Percentiles rank a stretch among this genome's conserved stretches.
These are phyloP conservation scores for Carpinus fangiana DNA, from an alignment of 306 rosid genomes.

Conservation along the genomic window DNA sequence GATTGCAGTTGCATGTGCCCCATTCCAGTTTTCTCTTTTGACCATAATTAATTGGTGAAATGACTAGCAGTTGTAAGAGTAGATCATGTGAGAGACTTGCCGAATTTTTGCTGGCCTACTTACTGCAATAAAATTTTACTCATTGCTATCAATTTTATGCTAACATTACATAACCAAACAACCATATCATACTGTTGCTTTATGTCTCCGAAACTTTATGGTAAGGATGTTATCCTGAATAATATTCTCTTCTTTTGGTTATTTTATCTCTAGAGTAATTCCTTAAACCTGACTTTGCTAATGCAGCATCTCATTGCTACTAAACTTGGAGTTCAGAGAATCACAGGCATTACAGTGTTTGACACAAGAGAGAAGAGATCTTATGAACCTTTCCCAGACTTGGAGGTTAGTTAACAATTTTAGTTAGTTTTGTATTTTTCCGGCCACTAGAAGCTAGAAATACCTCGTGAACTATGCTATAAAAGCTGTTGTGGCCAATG, in stretches of 20 bases:
- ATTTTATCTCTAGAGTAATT: background rate
- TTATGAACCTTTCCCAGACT: conserved; percentile 77
- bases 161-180: background rate
- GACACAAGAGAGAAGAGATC: conserved; percentile 72
- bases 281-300: conserved; percentile 21
- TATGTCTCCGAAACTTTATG: background rate
- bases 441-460: background rate
- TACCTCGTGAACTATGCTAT: background rate
- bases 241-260: background rate
- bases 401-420: conserved; percentile 62
- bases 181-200: background rate
- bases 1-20: background rate
- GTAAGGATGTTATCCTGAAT: background rate
- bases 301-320: conserved; percentile 88
- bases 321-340: conserved; percentile 91
- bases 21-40: background rate
- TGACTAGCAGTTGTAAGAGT: too few relatives aligned
- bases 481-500: background rate
- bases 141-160: too few relatives aligned
- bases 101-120: too few relatives aligned
- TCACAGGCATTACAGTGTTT: conserved; percentile 72
- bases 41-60: background rate
- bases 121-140: too few relatives aligned
- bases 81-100: too few relatives aligned
- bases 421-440: background rate